Percentiles rank a stretch among this genome's conserved stretches.
Conservation (phyloP, 2,329 filamentous ascomycete genomes). For the Fusarium haematococcum region DNA sequence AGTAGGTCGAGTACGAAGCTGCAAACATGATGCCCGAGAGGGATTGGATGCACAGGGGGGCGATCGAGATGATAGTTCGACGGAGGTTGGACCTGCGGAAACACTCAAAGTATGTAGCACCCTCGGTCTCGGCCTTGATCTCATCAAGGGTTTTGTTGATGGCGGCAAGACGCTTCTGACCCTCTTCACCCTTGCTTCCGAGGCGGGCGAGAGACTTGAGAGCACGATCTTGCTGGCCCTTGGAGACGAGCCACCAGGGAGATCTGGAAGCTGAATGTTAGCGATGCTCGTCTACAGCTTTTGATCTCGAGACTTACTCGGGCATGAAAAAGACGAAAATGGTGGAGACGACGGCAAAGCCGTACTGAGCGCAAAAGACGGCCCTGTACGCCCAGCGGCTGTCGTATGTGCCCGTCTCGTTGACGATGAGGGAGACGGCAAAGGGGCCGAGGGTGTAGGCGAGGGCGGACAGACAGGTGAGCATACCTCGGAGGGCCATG, state of each 20-base stretch:
- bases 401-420: constrained; percentile 43
- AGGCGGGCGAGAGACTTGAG: constrained; percentile 50
- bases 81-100: constrained; percentile 54
- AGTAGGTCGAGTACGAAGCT: constrained; percentile 56
- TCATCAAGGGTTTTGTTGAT: constrained; percentile 50
- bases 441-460: constrained; percentile 49
- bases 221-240: constrained; percentile 50
- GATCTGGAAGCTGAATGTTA: constrained; percentile 30
- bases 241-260: constrained; percentile 54
- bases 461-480: constrained; percentile 47
- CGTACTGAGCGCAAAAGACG: constrained; percentile 50
- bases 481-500: constrained; percentile 43
- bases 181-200: constrained; percentile 43
- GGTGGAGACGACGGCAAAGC: constrained; percentile 47
- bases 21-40: constrained; percentile 52
- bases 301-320: constrained; percentile 47
- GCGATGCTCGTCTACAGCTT: not conserved
- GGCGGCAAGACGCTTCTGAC: constrained; percentile 44
- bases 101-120: constrained; percentile 54
- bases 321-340: constrained; percentile 53
- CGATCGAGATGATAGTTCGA: constrained; percentile 54
- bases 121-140: constrained; percentile 50
- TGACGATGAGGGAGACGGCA: constrained; percentile 47
- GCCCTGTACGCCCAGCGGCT: constrained; percentile 50
- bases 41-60: constrained; percentile 51